Base-by-base conservation (phyloP, 805 yeast species). In the Candida loeiensis region DNA sequence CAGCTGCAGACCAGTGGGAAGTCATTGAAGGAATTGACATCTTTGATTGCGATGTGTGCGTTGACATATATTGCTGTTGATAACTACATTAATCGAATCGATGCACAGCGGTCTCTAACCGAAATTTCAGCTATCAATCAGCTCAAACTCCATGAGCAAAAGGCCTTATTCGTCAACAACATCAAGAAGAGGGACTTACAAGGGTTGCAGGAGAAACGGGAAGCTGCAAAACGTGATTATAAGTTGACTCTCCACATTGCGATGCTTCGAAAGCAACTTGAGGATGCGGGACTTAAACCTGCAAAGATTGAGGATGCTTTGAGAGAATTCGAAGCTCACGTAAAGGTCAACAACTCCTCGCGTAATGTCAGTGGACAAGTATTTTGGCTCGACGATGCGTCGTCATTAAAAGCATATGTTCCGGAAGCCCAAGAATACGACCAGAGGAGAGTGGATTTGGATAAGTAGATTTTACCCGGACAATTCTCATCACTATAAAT, bases 191-290 rank as follows among this genome's bases (percentile, higher is more conserved):
- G 74, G 37, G 82, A 77, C 37, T 47, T 73, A 9, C 76, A 74
- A 46, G 60, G 73, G n/a, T 50, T 77, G 20, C 71, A 75, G 45
- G 82, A 77, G 45, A 60, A 83, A 13, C 66, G 68, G 39, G 70
- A 66, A 9, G 63, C 62, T 58, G 51, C 71, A 57, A 58, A 65
- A 68, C 45, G 82, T 66, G 53, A 73, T 66, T 64, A 57, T 64
- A 79, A 77, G 58, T 76, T 82, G 83, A 70, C 75, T 4, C 61
- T 82, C 54, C 91, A 83, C 52, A 71, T 83, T 29, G 87, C 85
- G 2, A 56, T 83, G 58, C 59, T 83, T 24, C 64, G 85, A 37
- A 69, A 78, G 49, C 88, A 83, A 52, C 60, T 83, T 40, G 49
- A 59, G 2, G 83, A 79, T n/a, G 51, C 57, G 3, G 85, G 84